Conservation (phyloP, 2,329 filamentous ascomycete genomes). For the Penicillium sp. region DNA sequence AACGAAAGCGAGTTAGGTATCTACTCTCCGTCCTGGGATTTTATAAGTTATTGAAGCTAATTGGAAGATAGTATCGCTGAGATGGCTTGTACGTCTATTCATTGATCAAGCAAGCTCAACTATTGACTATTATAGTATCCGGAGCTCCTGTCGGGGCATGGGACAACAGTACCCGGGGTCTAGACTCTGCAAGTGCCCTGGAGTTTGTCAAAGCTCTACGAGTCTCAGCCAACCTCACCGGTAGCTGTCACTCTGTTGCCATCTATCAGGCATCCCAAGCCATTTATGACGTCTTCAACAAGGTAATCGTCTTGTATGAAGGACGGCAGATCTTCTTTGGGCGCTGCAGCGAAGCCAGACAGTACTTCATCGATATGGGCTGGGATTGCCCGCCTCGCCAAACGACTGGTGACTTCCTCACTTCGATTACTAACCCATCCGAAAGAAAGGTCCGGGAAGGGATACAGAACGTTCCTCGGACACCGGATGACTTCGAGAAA, state of each 20-base stretch:
- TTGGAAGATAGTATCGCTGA: constrained; percentile 35
- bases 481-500: constrained; percentile 65
- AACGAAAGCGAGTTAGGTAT: constrained; percentile 60
- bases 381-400: constrained; percentile 67
- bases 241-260: constrained; percentile 55
- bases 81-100: constrained; percentile 31
- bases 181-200: constrained; percentile 59
- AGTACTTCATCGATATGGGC: constrained; percentile 68
- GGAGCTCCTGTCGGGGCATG: constrained; percentile 39
- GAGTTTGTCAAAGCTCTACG: constrained; percentile 59
- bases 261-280: constrained; percentile 58
- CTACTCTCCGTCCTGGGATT: constrained; percentile 26
- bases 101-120: no score
- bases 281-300: constrained; percentile 68
- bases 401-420: constrained; percentile 70
- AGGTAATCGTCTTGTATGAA: constrained; percentile 72
- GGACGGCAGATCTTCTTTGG: constrained; percentile 78
- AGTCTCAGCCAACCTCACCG: constrained; percentile 50
- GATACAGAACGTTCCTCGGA: constrained; percentile 65
- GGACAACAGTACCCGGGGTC: constrained; percentile 54
- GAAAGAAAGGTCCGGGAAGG: constrained; percentile 60
- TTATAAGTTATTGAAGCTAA: constrained; percentile 12
- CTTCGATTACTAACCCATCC: constrained; percentile 64
- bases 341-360: constrained; percentile 57
- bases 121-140: constrained; percentile 24